Base-by-base conservation (phyloP, 805 yeast species). In the Pichia membranifaciens region DNA sequence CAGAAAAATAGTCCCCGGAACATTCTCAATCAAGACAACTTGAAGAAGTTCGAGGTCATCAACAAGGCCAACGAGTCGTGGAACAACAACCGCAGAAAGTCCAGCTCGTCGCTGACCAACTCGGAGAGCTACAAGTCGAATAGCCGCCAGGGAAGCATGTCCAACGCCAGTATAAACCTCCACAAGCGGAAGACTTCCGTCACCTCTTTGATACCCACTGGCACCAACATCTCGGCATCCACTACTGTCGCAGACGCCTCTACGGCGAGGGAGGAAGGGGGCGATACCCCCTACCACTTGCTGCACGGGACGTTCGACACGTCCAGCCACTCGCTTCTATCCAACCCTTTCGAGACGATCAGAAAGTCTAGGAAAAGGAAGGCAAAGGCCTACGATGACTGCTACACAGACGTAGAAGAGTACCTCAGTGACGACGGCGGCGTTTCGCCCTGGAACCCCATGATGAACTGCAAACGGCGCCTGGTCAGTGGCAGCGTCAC, bases 41-140 rank as follows among this genome's bases (percentile, higher is more conserved):
- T 62, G 39, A 62, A 61, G 41, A 57, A 59, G 46, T 64, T 59
- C 45, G 70, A 67, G 35, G 52, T 68, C 17, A 64, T 68, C 21
- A 62, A 60, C 43, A 60, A 54, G 44, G 68, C 69, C 5, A 68
- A 68, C 48, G 62, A 64, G 45, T 51, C 63, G 1, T 68, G 72
- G 72, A 68, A 58, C 39, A 57, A 61, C 32, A 56, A 55, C 40
- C 55, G 58, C 16, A 36, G 51, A 10, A 52, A 49, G 20, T 49
- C 55, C n/a, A 50, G 48, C 10, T 47, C 54, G 10, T 51, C 55
- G 5, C n/a, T 47, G 22, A 42, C 49, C 15, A 48, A 44, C 34
- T 43, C 47, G 5, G 54, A 52, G 32, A 41, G 48, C 32, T 31
- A 42, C 8, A 38, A 22, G 38, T 49, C 54, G 1, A n/a, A 28